Evolutionary conservation across 257 asterid species (phyloP).

Genomic region (Nemophila menziesii): DNA sequence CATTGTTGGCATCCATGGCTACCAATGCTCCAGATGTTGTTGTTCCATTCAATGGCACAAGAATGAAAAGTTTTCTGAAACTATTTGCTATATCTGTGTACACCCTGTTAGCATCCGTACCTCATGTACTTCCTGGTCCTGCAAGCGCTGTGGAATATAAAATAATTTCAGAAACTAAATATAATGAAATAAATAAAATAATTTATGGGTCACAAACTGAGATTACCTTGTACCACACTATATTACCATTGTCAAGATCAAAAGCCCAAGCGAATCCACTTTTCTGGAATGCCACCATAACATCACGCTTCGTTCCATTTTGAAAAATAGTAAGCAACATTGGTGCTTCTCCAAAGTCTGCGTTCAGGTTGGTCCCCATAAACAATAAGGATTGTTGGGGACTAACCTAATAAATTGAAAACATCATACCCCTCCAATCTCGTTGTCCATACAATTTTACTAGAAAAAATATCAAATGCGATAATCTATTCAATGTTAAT

Average conservation of each 20-base stretch:
- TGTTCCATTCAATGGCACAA: conserved; percentile 37
- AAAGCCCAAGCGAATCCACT: conserved; percentile 72
- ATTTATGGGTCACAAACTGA: too few species aligned
- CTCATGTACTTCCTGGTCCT: conserved; percentile 55
- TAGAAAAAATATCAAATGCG: conserved; percentile 38
- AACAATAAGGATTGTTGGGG: conserved; percentile 60
- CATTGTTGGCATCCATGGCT: too few species aligned
- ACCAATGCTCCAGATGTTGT: too few species aligned
- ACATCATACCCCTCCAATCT: conserved; percentile 60
- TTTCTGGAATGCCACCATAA: conserved; percentile 61
- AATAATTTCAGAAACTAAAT: too few species aligned
- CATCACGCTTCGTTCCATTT: conserved; percentile 28
- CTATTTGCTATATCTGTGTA: conserved; percentile 58
- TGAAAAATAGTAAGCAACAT: conserved; percentile 34
- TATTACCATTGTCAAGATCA: conserved; percentile 37
- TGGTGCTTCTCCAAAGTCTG: conserved; percentile 79
- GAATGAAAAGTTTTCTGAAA: conserved; percentile 27
- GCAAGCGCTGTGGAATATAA: too few species aligned
- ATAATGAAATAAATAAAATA: too few species aligned
- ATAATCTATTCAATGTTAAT: conserved; percentile 43
- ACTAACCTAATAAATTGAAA: conserved; percentile 45
- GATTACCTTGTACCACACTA: conserved; percentile 45
- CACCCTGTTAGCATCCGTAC: conserved; percentile 44
- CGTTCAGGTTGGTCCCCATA: conserved; percentile 66
- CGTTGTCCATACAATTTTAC: conserved; percentile 40